Base-by-base conservation (phyloP, 1,284 basidiomycete species). In the Sanghuangporus sanghuang region DNA sequence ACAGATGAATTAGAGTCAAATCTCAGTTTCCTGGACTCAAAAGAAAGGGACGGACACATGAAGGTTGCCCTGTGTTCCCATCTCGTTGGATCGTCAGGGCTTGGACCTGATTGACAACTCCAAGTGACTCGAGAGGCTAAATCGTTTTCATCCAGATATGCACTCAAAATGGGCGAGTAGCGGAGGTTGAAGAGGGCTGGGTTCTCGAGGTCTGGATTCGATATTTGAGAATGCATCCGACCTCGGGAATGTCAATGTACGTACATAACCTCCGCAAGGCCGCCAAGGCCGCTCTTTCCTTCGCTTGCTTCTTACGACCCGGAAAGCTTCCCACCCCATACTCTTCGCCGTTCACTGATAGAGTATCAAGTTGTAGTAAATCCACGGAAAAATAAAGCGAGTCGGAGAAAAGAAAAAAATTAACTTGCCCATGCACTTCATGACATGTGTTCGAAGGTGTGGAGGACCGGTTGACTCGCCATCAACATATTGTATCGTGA, bases 231-330 rank as follows among this genome's bases (percentile, higher is more conserved):
- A 1, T 12, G 21, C 18, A 38, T 8, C 2, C 38, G 3, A 7
- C 8, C 6, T 1, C 32, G n/a, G 7, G 27, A 52, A 52, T 11
- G 42, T 9, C 16, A 9, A 4, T 7, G 27, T 49, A 36, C 63
- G 42, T 23, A 59, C 63, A 53, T 44, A 64, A 18, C 38, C 23
- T 39, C 32, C 42, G 42, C 12, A 63, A n/a, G 27, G 62, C 62
- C n/a, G 2, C 38, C 5, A 46, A 16, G 6, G 53, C 60, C 11
- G 60, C 60, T 1, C 32, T 59, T n/a, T 58, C 57, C 46, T 23
- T 63, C 16, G 61, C 61, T 23, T 39, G 44, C 46, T 50, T 32
- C 44, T 50, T 59, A 21, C 27, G 27, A 2, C 57, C 57, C 27
- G 6, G 9, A 7, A 32, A 21, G 3, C 38, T 44, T n/a, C 39